phyloP scores from a whole-genome alignment of 352 stramenopile genomes.

The Phytophthora brassicae region DNA sequence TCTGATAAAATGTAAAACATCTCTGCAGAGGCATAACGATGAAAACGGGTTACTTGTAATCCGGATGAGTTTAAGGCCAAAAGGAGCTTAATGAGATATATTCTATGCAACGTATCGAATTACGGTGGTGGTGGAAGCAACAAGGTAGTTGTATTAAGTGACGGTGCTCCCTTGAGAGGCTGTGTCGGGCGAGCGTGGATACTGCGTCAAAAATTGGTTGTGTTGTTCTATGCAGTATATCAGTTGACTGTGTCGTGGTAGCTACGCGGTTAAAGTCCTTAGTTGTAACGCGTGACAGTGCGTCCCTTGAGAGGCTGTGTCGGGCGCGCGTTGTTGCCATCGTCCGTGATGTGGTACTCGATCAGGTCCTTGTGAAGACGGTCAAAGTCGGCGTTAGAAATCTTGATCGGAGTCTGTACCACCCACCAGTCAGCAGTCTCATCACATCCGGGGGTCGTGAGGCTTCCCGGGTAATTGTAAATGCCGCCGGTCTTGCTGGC shows the following conservation, averaged over 20 bases:
- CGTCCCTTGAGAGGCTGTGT: constrained; percentile 45
- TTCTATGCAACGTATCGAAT: too few relatives aligned
- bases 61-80: too few relatives aligned
- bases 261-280: too few relatives aligned
- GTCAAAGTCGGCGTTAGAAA: constrained; percentile 38
- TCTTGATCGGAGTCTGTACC: constrained; percentile 46
- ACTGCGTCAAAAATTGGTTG: too few relatives aligned
- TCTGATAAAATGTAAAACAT: too few relatives aligned
- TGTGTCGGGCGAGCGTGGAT: constrained; percentile 46
- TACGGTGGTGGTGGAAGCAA: too few relatives aligned
- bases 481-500: constrained; percentile 17
- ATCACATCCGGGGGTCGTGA: constrained; percentile 54
- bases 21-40: too few relatives aligned
- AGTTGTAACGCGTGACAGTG: constrained; percentile 25
- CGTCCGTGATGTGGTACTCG: constrained; percentile 38
- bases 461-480: constrained; percentile 73
- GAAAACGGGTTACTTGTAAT: too few relatives aligned
- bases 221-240: too few relatives aligned
- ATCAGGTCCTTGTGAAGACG: constrained; percentile 37
- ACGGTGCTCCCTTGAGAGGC: constrained; percentile 38
- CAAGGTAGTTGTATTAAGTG: constrained; percentile 28
- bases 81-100: too few relatives aligned
- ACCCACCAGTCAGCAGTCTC: constrained; percentile 73
- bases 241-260: too few relatives aligned
- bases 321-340: constrained; percentile 48